These are phyloP conservation scores for Leccinum solheimii DNA, from an alignment of 1,284 basidiomycete species.

Conservation along the genomic window DNA sequence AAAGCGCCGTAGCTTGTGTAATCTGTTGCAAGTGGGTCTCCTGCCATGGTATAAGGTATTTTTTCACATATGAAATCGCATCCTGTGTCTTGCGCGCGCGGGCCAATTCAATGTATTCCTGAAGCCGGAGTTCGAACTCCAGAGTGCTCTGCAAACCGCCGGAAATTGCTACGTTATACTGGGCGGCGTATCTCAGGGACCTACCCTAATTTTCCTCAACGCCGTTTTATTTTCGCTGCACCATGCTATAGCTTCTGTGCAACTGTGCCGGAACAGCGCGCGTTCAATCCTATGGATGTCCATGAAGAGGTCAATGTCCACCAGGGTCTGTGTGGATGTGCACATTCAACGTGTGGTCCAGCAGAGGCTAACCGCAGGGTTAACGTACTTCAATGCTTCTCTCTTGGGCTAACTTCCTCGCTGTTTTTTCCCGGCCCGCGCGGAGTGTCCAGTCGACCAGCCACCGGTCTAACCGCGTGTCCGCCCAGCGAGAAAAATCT, in stretches of 20 bases:
- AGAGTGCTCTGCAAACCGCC: conserved; percentile 71
- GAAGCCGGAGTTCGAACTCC: conserved; percentile 93
- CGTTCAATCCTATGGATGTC: conserved; percentile 86
- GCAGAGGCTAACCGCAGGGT: conserved; percentile 15
- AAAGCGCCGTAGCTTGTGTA: conserved; percentile 71
- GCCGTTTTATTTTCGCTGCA: conserved; percentile 95
- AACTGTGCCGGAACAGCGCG: conserved; percentile 75
- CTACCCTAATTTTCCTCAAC: conserved; percentile 86
- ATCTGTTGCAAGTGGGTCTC: conserved; percentile 78
- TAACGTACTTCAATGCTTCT: conserved; percentile 66
- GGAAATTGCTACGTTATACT: conserved; percentile 17
- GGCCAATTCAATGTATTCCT: conserved; percentile 94
- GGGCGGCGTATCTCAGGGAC: conserved; percentile 24
- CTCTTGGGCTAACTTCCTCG: conserved; percentile 66
- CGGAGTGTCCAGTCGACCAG: conserved; percentile 90
- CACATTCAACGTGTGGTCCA: conserved; percentile 25
- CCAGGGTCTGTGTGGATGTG: conserved; percentile 58
- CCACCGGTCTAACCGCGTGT: conserved; percentile 84
- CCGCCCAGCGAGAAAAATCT: conserved; percentile 74
- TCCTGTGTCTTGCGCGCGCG: conserved; percentile 65
- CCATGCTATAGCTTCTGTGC: conserved; percentile 89
- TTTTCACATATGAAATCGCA: conserved; percentile 85
- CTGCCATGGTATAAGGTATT: conserved; percentile 82
- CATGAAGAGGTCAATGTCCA: conserved; percentile 90
- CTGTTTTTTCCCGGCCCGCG: conserved; percentile 68